Percentiles rank a stretch among this genome's conserved stretches.
These are phyloP conservation scores for Citrullus mucosospermus DNA, from an alignment of 306 rosid species.

Conservation along the genomic window DNA sequence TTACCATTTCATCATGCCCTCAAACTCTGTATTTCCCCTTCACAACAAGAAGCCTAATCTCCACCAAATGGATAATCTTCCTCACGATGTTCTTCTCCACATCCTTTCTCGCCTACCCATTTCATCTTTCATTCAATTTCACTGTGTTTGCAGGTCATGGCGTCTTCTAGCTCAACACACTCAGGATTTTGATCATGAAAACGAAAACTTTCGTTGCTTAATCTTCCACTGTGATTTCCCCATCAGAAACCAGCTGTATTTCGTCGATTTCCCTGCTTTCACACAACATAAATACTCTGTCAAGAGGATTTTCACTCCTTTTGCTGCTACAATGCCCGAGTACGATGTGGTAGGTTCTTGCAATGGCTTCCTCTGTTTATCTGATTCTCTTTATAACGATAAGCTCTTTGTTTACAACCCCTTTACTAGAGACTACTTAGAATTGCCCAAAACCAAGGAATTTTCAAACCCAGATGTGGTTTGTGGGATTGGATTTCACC, in stretches of 20 bases:
- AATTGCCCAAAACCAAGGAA: constrained; percentile 18
- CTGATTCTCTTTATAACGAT: constrained; percentile 19
- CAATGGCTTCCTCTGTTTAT: constrained; percentile 26
- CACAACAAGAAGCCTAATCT: constrained; percentile 9
- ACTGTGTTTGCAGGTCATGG: constrained; percentile 22
- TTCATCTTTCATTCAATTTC: constrained; percentile 21
- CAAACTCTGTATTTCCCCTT: not conserved
- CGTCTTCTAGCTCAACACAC: constrained; percentile 8
- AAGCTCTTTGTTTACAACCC: constrained; percentile 26
- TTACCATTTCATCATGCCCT: constrained; percentile 8
- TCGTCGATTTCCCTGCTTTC: constrained; percentile 11
- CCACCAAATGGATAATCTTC: constrained; percentile 15
- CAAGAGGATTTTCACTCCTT: constrained; percentile 17
- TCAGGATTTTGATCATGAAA: not conserved
- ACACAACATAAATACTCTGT: not conserved
- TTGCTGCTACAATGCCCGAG: constrained; percentile 20
- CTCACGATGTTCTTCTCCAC: constrained; percentile 6
- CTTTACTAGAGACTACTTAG: constrained; percentile 12
- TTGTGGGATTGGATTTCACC: constrained; percentile 27
- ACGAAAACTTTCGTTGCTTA: constrained; percentile 11
- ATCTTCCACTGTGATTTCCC: constrained; percentile 31
- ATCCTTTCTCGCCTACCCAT: constrained; percentile 21
- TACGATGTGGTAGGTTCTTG: constrained; percentile 26
- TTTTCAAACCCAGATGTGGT: constrained; percentile 19
- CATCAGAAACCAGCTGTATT: constrained; percentile 24